Conservation (phyloP, 2,329 filamentous ascomycete species). For the Helotiales sp. region DNA sequence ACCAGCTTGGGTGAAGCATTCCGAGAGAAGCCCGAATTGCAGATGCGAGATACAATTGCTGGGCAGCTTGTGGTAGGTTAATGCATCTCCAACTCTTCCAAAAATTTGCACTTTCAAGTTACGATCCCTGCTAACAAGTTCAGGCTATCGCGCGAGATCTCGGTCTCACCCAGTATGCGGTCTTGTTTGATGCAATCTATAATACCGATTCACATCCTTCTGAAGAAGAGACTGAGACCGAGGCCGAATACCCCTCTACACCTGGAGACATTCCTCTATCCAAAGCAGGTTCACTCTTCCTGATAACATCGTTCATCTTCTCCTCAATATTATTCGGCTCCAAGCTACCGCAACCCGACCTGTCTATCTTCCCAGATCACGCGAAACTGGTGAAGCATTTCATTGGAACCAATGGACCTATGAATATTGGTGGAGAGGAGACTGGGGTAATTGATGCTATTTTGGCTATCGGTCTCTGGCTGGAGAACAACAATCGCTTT, state of each 20-base stretch:
- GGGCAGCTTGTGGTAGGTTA: slow-evolving; percentile 67
- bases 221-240: slow-evolving; percentile 40
- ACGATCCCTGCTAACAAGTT: slow-evolving; percentile 13
- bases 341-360: slow-evolving; percentile 50
- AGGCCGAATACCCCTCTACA: slow-evolving; percentile 45
- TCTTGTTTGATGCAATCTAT: slow-evolving; percentile 47
- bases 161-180: slow-evolving; percentile 47
- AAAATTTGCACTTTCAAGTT: background rate
- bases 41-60: slow-evolving; percentile 64
- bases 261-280: slow-evolving; percentile 57
- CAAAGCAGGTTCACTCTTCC: slow-evolving; percentile 56
- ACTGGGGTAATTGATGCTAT: slow-evolving; percentile 60
- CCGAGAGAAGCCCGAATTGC: slow-evolving; percentile 60
- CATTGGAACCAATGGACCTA: slow-evolving; percentile 48
- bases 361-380: slow-evolving; percentile 62
- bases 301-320: slow-evolving; percentile 63
- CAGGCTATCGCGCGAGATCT: slow-evolving; percentile 55
- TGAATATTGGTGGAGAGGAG: slow-evolving; percentile 46
- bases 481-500: slow-evolving; percentile 52
- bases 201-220: slow-evolving; percentile 42
- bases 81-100: background rate
- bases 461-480: slow-evolving; percentile 59
- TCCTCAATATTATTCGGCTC: slow-evolving; percentile 61
- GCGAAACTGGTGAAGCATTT: slow-evolving; percentile 53
- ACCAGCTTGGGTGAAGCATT: slow-evolving; percentile 64